These are phyloP conservation scores for Trametopsis cervina DNA, from an alignment of 768 basidiomycete genomes.

Conservation along the genomic window DNA sequence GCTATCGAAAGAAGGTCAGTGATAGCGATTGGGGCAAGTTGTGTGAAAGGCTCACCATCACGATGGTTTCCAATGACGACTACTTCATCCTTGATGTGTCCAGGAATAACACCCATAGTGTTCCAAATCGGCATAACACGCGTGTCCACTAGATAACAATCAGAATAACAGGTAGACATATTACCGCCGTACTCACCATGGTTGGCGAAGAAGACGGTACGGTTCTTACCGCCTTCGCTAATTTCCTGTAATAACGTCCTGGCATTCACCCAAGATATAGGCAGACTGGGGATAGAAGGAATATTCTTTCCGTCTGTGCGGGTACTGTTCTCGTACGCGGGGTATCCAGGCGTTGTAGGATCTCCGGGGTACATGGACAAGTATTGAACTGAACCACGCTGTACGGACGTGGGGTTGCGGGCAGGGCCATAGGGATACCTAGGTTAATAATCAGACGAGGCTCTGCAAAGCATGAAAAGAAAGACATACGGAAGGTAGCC, in stretches of 20 bases:
- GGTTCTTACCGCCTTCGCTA: constrained; percentile 35
- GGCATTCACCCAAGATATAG: constrained; percentile 85
- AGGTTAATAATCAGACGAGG: background rate
- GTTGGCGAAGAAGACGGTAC: constrained; percentile 50
- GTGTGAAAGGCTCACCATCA: constrained; percentile 49
- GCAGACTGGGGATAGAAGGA: constrained; percentile 79
- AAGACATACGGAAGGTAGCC: constrained; percentile 52
- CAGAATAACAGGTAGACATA: constrained; percentile 1
- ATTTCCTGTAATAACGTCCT: constrained; percentile 45
- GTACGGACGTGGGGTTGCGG: constrained; percentile 74
- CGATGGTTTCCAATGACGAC: constrained; percentile 86
- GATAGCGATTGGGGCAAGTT: background rate
- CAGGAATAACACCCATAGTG: constrained; percentile 76
- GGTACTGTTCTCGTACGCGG: constrained; percentile 78
- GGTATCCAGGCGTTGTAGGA: constrained; percentile 83
- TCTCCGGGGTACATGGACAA: constrained; percentile 57
- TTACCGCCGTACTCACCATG: constrained; percentile 30
- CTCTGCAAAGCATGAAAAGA: background rate
- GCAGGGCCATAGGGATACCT: constrained; percentile 85
- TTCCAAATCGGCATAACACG: constrained; percentile 91
- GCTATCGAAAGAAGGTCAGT: constrained; percentile 2
- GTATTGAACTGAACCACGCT: constrained; percentile 80
- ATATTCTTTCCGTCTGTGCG: constrained; percentile 54
- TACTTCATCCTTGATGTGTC: constrained; percentile 77
- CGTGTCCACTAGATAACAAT: constrained; percentile 46